Evolutionary conservation across 225 moss, liverwort and hornwort species (phyloP), one percentile per base, ranked within the genome.

Genomic region (Climacium dendroides): DNA sequence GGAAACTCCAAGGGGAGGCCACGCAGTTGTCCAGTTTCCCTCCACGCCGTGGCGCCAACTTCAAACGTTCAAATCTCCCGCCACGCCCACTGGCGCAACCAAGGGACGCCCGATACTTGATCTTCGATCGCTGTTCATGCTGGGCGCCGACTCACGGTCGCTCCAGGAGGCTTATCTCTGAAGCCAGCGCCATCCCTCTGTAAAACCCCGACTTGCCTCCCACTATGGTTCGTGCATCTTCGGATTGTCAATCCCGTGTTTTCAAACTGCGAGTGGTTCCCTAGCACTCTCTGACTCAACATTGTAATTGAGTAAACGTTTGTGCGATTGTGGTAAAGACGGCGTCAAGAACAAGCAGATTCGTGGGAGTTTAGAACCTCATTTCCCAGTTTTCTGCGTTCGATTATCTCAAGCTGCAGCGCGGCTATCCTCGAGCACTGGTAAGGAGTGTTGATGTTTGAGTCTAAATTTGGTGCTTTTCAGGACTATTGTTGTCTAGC

Each of bases 51-150:
- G 75, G 90, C 92, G 90, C 90, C 84, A 92, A 86, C 50, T 84
- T 90, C 59, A 64, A 92, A 89, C 52, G 77, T 78, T 88, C 84
- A 89, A 90, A 86, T 83, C 88, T 92, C 92, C 92, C 90, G 90
- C 92, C 87, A 84, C 65, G 6, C 16, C 35, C 3, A 2, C 1
- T 3, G 0, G 4, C 19, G 20, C 76, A 76, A 90, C 87, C 90
- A 84, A 41, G 52, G 84, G 90, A 81, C 53, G 62, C 3, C 6
- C 5, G 3, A 10, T 6, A 1, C 3, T 7, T 19, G 3, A 45
- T 50, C 15, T n/a, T 47, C 1, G 6, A 43, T 11, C 0, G 0
- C 37, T 29, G 15, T 50, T 61, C 17, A 0, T 29, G 1, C 26
- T 32, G 71, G 52, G 6, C 62, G 87, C 60, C 89, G 90, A 79